phyloP scores from a whole-genome alignment of 2,329 filamentous ascomycete genomes.

The Aspergillus vadensis region DNA sequence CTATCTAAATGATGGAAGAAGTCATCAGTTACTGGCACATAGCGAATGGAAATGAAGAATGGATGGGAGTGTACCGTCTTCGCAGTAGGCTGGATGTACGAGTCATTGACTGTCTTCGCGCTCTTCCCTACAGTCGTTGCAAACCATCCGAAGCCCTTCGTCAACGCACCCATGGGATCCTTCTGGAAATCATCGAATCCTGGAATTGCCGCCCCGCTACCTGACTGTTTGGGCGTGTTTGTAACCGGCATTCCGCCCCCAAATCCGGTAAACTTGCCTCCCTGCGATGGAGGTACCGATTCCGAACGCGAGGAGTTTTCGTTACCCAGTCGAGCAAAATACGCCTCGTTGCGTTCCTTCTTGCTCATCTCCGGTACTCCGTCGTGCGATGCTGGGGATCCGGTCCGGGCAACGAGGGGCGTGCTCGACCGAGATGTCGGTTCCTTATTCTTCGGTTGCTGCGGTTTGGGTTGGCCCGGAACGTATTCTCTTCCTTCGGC shows the following conservation, averaged over 20 bases:
- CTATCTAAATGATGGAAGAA: constrained; percentile 57
- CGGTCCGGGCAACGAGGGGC: constrained; percentile 22
- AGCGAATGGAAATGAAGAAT: not conserved
- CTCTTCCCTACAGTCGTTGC: constrained; percentile 83
- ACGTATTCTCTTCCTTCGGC: constrained; percentile 88
- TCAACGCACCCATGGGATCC: constrained; percentile 84
- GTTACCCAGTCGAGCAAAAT: constrained; percentile 81
- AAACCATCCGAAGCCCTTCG: constrained; percentile 94
- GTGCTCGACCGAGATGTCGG: constrained; percentile 36
- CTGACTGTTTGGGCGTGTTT: constrained; percentile 32
- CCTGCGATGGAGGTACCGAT: constrained; percentile 78
- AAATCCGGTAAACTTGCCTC: constrained; percentile 90
- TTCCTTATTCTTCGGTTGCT: constrained; percentile 38
- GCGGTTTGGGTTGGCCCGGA: constrained; percentile 62
- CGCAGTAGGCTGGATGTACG: constrained; percentile 89
- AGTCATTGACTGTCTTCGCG: constrained; percentile 86
- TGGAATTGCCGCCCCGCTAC: constrained; percentile 43
- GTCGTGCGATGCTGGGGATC: constrained; percentile 30
- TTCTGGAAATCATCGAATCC: constrained; percentile 85
- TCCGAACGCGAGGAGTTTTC: constrained; percentile 78
- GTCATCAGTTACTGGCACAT: constrained; percentile 8
- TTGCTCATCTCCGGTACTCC: constrained; percentile 47
- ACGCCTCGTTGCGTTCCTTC: constrained; percentile 75
- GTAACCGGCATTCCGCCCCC: constrained; percentile 70
- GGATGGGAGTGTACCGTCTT: constrained; percentile 65